Base-by-base conservation (phyloP, 129 eudicot species). In the Flaveria sonorensis region DNA sequence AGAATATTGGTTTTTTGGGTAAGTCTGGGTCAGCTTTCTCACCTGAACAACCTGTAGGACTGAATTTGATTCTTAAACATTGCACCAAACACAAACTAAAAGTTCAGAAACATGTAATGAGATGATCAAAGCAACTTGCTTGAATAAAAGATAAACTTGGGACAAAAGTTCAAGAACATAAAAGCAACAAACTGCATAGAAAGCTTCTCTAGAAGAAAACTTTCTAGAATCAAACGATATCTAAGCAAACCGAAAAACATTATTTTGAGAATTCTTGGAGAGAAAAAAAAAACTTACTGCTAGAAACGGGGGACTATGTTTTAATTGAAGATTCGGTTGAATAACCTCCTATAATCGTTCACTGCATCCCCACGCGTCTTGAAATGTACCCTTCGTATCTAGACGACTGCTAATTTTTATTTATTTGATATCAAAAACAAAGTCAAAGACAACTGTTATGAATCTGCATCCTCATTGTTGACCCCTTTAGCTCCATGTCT, bases 401-500 rank as follows among this genome's bases (percentile, higher is more conserved):
- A 72, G 67, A 77, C 20, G 55, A 81, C 56, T 26, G 64, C 85
- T 73, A 80, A 83, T 47, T 72, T 83, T 73, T 77, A 83, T 82
- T 75, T 77, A 68, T 68, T 75, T 12, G 14, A 28, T 60, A 68
- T 73, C 67, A 66, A 57, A 81, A 74, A 73, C 48, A 32, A 72
- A 52, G 80, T 24, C 69, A 39, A 55, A 50, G 65, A 60, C 77
- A 45, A 64, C 77, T 61, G 88, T 87, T 72, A 90, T 68, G 84
- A 83, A 81, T 90, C 83, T 70, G 86, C 81, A 53, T 81, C 86
- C 85, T 75, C 84, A 9, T 81, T 74, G 56, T 81, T 81, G 53
- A 74, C 82, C 79, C 89, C 87, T 50, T 75, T 79, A 24, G 78
- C 79, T 12, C 72, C 86, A 73, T 86, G 96, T 53, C 86, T 81